Evolutionary conservation across 768 basidiomycete species (phyloP).

Genomic region (Daedalea quercina): DNA sequence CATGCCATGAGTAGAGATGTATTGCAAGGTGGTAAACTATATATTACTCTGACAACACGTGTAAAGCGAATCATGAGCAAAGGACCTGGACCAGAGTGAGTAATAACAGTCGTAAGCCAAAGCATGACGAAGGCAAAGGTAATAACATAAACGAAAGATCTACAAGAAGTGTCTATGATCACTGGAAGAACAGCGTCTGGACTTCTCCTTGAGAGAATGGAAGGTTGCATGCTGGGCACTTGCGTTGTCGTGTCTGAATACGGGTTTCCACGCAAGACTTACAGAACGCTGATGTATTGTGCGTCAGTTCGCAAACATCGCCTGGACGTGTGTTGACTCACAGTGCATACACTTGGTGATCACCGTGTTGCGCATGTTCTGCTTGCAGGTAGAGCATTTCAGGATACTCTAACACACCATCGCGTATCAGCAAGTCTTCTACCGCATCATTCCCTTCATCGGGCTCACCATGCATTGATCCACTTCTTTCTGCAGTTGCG

Average conservation of each 20-base stretch:
- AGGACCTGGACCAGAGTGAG: not conserved
- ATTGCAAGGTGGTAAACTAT: not conserved
- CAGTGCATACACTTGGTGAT: slow-evolving; percentile 91
- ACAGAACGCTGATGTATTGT: slow-evolving; percentile 60
- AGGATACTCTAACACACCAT: slow-evolving; percentile 57
- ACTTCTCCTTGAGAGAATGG: slow-evolving; percentile 83
- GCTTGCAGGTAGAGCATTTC: slow-evolving; percentile 84
- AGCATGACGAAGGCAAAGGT: not conserved
- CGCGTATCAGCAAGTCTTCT: not conserved
- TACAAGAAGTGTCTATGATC: slow-evolving; percentile 9
- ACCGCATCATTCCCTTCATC: not conserved
- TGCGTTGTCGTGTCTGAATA: slow-evolving; percentile 82
- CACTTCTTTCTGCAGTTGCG: slow-evolving; percentile 40
- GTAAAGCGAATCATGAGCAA: not conserved
- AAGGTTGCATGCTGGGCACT: slow-evolving; percentile 86
- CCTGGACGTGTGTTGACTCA: slow-evolving; percentile 32
- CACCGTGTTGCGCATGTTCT: slow-evolving; percentile 69
- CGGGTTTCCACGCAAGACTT: slow-evolving; percentile 82
- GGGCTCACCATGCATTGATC: slow-evolving; percentile 54
- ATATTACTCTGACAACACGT: not conserved
- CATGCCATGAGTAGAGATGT: too few relatives aligned
- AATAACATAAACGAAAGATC: slow-evolving; percentile 2
- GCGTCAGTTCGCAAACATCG: not conserved
- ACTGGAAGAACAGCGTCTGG: slow-evolving; percentile 57
- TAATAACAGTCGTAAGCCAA: not conserved